These are phyloP conservation scores for Nepenthes mirabilis DNA, from an alignment of 148 eudicot species.

Conservation along the genomic window DNA sequence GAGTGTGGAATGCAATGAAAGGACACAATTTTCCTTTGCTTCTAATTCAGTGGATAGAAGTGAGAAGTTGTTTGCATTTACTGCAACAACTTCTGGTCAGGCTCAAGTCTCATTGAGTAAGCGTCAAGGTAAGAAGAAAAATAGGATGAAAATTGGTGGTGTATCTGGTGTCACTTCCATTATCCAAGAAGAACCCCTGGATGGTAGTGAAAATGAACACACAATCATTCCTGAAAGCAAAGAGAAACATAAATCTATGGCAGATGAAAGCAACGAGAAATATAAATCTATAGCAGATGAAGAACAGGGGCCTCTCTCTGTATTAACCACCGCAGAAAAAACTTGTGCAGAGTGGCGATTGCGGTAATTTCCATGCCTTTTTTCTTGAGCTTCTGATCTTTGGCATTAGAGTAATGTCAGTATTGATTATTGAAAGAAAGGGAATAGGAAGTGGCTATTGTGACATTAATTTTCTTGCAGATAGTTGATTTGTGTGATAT, in stretches of 20 bases:
- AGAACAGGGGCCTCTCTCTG: constrained; percentile 17
- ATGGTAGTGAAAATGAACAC: constrained; percentile 14
- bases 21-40: constrained; percentile 7
- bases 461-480: no score
- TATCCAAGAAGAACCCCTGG: constrained; percentile 14
- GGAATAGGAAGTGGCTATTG: no score
- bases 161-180: constrained; percentile 16
- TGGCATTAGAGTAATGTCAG: background rate
- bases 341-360: constrained; percentile 78
- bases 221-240: constrained; percentile 12
- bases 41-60: constrained; percentile 13
- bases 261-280: no score
- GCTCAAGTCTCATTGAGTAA: constrained; percentile 25
- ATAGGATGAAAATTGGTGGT: constrained; percentile 38
- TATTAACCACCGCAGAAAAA: constrained; percentile 24
- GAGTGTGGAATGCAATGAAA: constrained; percentile 11
- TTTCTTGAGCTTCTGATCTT: background rate
- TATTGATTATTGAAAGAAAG: background rate
- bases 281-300: constrained; percentile 1
- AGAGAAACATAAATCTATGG: constrained; percentile 15
- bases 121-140: constrained; percentile 42
- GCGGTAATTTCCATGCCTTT: constrained; percentile 33
- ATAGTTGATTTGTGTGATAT: no score
- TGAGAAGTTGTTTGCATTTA: constrained; percentile 22
- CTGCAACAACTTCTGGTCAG: constrained; percentile 27